A percentile compares a stretch with the other conserved stretches of the same genome.
Evolutionary conservation across 2,329 filamentous ascomycete genomes (phyloP).

Genomic region (Alternaria sp.): DNA sequence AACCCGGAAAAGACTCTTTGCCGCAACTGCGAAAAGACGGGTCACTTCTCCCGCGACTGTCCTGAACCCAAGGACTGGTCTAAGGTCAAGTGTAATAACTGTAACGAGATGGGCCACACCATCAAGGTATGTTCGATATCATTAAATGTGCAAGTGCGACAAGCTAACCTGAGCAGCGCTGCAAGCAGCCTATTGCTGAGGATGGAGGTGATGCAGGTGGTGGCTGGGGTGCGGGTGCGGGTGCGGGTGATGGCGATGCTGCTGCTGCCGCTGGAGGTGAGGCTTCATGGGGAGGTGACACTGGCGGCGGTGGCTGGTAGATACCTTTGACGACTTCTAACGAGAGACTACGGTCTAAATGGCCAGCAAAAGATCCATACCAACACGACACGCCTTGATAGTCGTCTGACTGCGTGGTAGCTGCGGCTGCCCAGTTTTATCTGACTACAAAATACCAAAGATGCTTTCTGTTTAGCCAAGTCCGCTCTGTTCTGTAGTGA

Average conservation of each 20-base stretch:
- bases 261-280: slow-evolving; percentile 23
- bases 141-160: neutral
- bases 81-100: slow-evolving; percentile 59
- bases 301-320: slow-evolving; percentile 19
- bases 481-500: neutral
- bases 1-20: slow-evolving; percentile 55
- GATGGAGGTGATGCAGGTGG: slow-evolving; percentile 22
- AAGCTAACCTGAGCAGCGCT: slow-evolving; percentile 38
- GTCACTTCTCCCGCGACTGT: slow-evolving; percentile 67
- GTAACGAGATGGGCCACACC: slow-evolving; percentile 51
- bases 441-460: slow-evolving; percentile 1
- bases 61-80: slow-evolving; percentile 64
- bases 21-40: slow-evolving; percentile 71
- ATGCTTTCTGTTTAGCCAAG: neutral
- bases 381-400: neutral
- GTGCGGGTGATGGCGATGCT: slow-evolving; percentile 11
- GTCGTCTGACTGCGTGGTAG: neutral
- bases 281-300: slow-evolving; percentile 23
- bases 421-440: neutral
- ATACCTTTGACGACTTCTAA: neutral
- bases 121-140: slow-evolving; percentile 33
- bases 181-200: slow-evolving; percentile 40
- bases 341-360: neutral
- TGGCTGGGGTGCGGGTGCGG: slow-evolving; percentile 22
- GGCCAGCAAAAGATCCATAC: neutral